Conservation (phyloP, 495 filamentous ascomycete genomes). For the Penicillium samsonianum region DNA sequence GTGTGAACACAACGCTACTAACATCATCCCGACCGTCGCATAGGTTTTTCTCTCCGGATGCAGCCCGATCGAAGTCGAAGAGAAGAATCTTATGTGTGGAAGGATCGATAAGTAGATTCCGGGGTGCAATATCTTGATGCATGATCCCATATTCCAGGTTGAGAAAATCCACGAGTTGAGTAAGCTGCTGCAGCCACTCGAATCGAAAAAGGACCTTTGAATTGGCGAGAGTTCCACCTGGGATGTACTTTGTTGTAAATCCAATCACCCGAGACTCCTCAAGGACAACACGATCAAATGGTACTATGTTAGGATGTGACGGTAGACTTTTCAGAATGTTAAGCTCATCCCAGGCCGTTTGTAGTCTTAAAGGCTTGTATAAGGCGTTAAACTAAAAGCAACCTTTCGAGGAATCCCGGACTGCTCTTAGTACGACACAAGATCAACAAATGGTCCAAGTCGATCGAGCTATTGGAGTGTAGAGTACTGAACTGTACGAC, state of each 20-base stretch:
- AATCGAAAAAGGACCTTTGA: constrained; percentile 33
- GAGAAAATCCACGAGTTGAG: constrained; percentile 38
- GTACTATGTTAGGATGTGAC: constrained; percentile 36
- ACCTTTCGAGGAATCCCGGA: constrained; percentile 15
- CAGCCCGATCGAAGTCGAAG: constrained; percentile 43
- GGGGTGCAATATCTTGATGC: constrained; percentile 43
- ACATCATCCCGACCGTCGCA: constrained; percentile 37
- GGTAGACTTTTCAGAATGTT: constrained; percentile 37
- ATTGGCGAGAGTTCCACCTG: constrained; percentile 32
- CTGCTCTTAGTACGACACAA: constrained; percentile 15
- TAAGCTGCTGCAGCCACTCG: constrained; percentile 41
- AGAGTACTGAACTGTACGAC: constrained; percentile 11
- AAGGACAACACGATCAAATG: constrained; percentile 39
- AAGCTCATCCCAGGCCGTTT: constrained; percentile 39
- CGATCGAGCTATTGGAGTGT: constrained; percentile 22
- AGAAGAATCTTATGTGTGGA: constrained; percentile 36
- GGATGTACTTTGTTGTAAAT: constrained; percentile 41
- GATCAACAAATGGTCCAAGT: constrained; percentile 21
- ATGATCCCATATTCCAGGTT: constrained; percentile 41
- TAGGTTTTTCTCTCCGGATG: constrained; percentile 23
- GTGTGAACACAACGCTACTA: constrained; percentile 38
- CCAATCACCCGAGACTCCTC: constrained; percentile 37
- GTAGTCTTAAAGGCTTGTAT: constrained; percentile 17
- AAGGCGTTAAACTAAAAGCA: constrained; percentile 27
- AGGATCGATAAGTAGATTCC: constrained; percentile 41